Evolutionary conservation across 352 stramenopile species (phyloP).

Genomic region (Phytophthora pisi): DNA sequence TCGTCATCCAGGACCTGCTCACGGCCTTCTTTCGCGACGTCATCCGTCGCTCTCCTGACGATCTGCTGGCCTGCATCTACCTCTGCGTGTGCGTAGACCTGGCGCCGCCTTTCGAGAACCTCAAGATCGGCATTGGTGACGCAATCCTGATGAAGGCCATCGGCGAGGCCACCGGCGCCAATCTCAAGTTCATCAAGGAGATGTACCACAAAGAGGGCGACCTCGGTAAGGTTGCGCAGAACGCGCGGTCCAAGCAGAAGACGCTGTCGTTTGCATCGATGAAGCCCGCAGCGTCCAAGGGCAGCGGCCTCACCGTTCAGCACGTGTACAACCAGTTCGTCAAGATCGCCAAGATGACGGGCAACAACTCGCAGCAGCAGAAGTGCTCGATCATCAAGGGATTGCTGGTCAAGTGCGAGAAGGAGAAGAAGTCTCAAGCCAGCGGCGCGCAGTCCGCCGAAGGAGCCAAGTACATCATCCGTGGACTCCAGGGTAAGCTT

Average conservation of each 20-base stretch:
- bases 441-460: constrained; percentile 77
- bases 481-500: constrained; percentile 98
- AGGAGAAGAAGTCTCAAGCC: constrained; percentile 64
- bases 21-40: constrained; percentile 86
- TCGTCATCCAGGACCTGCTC: constrained; percentile 89
- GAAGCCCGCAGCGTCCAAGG: constrained; percentile 60
- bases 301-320: constrained; percentile 87
- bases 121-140: constrained; percentile 99
- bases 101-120: constrained; percentile 95
- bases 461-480: constrained; percentile 98
- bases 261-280: constrained; percentile 85
- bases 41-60: constrained; percentile 70
- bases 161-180: constrained; percentile 92
- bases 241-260: constrained; percentile 93
- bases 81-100: constrained; percentile 92
- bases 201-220: constrained; percentile 97
- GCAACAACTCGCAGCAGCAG: constrained; percentile 95
- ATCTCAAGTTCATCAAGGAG: constrained; percentile 93
- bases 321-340: constrained; percentile 91
- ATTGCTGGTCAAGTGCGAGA: constrained; percentile 94
- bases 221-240: constrained; percentile 96
- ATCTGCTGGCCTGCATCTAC: constrained; percentile 92
- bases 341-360: constrained; percentile 95
- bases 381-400: constrained; percentile 98
- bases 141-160: constrained; percentile 98